Percentiles rank a stretch among this genome's conserved stretches.
These are phyloP conservation scores for Ogataea pignaliae DNA, from an alignment of 805 yeast species.

Conservation along the genomic window DNA sequence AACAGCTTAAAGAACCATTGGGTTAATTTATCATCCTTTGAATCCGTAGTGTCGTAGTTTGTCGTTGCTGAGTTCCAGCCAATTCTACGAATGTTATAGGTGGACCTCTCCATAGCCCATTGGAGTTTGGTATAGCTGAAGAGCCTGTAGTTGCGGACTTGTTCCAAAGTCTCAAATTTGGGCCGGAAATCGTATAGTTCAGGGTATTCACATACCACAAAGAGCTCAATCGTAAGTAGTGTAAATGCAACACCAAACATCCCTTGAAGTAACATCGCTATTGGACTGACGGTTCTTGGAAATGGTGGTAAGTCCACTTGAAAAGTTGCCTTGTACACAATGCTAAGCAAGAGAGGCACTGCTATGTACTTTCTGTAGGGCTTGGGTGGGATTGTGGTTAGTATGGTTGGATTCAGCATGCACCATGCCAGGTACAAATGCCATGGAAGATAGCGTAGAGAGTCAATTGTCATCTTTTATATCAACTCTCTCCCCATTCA, in stretches of 20 bases:
- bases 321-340: slow-evolving; percentile 3
- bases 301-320: slow-evolving; percentile 1
- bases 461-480: background rate
- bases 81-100: slow-evolving; percentile 9
- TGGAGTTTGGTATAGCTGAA: slow-evolving; percentile 5
- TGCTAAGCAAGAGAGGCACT: slow-evolving; percentile 5
- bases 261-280: slow-evolving; percentile 11
- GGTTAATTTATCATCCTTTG: background rate
- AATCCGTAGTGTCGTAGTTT: background rate
- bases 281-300: background rate
- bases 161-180: slow-evolving; percentile 5
- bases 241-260: slow-evolving; percentile 4
- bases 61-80: slow-evolving; percentile 15
- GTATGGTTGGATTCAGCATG: background rate
- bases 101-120: slow-evolving; percentile 11
- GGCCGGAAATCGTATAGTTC: slow-evolving; percentile 11
- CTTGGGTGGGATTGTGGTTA: slow-evolving; percentile 12
- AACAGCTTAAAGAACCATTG: slow-evolving; percentile 1
- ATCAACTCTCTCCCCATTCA: too few relatives aligned
- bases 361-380: slow-evolving; percentile 11
- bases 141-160: slow-evolving; percentile 2
- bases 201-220: slow-evolving; percentile 12
- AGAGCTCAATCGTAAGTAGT: slow-evolving; percentile 9
- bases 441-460: background rate
- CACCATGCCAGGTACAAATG: slow-evolving; percentile 9